Base-by-base conservation (phyloP, 371 early-diverging fungal species). In the Rhizopus stolonifer region DNA sequence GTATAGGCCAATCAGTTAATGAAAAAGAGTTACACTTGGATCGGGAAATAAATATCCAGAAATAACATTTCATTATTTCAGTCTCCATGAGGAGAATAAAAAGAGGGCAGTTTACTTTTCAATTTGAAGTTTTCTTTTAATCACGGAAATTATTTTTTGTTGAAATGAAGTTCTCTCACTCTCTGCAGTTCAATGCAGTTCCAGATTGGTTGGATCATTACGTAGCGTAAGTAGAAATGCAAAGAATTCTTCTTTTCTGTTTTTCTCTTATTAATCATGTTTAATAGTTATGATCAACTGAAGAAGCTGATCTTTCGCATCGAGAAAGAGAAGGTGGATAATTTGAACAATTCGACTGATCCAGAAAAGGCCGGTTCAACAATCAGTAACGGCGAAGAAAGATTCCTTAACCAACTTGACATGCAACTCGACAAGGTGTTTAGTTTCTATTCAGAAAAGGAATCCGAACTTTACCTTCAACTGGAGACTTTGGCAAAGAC, bases 191-290 rank as follows among this genome's bases (percentile, higher is more conserved):
- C 58, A 95, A 95, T 68, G 84, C 91, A 36, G 91, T 89, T 26
- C 94, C 94, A 34, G 94, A 94, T 61, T 95, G 95, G 95, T 80
- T 82, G 54, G 91, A 91, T 57, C 73, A 81, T 60, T 90, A 90
- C 59, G 55, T 91, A 48, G 83, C 83, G 82, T 84, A 77, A 74
- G 69, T 38, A n/a, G 32, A 34, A 32, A 8, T 7, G n/a, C 14
- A 36, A 9, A 17, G 0, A 29, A n/a, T 10, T 17, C 15, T n/a
- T 24, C 23, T 23, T 4, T 49, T 24, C 9, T 29, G 29, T 46
- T 24, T 31, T 42, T 25, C 23, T 36, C 14, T 49, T 39, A 29
- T 5, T 40, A 15, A 32, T 46, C 47, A 47, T 48, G 52, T 18
- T 42, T 3, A 10, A 5, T 64, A 88, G 89, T 26, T 94, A 96